Base-by-base conservation (phyloP, 148 eudicot species). In the Camellia sinensis region DNA sequence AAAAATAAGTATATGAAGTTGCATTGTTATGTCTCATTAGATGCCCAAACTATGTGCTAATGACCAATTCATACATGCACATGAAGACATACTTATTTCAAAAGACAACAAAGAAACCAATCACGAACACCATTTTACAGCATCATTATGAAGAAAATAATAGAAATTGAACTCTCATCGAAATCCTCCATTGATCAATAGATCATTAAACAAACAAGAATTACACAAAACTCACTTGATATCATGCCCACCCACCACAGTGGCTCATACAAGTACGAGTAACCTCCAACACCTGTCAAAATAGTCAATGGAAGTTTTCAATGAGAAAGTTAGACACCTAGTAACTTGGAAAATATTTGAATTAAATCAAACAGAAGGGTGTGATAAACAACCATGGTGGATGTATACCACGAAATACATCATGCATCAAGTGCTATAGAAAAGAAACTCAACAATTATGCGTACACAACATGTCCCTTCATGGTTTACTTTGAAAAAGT, bases 201-300 rank as follows among this genome's bases (percentile, higher is more conserved):
- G 29, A 74, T 37, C 21, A 57, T 57, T 21, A 69, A 40, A 74
- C 48, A 75, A 18, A 43, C 78, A 69, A 18, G 15, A 40, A 74
- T 10, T 44, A 41, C 48, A 19, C 56, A 61, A 75, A 72, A 78
- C 93, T 91, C 80, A 93, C 97, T 93, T 84, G 97, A 86, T 76
- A 84, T 89, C 95, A 93, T 91, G 86, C 97, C 97, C 71, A 84
- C 82, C 97, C 97, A 91, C 97, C 97, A 93, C 29, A 93, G 80
- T 46, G 95, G 97, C 84, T 93, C 97, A 75, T 85, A 91, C 76
- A 93, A 82, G 74, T 93, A 93, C 17, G 97, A 90, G 85, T 91
- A 91, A 46, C 97, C 97, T 80, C 97, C 95, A 84, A 84, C 87
- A 63, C 97, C 95, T 93, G 90, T 73, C 80, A 43, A 75, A 84